These are phyloP conservation scores for Hypoxylon crocopeplum DNA, from an alignment of 495 filamentous ascomycete species.

Conservation along the genomic window DNA sequence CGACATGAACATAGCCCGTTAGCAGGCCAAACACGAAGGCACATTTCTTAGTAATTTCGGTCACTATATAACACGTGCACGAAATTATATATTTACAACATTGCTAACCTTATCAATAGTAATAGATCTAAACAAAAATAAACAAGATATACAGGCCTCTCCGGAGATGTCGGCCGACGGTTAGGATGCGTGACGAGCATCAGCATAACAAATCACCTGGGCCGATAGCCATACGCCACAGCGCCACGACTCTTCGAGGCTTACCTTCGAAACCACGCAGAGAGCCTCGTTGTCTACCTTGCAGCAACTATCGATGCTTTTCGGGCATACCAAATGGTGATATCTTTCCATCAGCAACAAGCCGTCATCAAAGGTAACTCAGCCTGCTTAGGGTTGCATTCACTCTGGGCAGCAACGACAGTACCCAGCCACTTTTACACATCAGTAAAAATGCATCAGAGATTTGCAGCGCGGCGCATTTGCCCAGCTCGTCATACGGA, in stretches of 20 bases:
- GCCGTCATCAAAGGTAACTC: neutral
- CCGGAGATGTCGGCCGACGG: too few species aligned
- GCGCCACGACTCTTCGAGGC: neutral
- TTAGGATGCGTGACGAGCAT: too few species aligned
- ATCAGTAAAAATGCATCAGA: neutral
- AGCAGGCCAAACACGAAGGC: too few species aligned
- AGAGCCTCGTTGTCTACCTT: neutral
- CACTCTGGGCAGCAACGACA: neutral
- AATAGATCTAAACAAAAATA: too few species aligned
- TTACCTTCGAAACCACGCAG: neutral
- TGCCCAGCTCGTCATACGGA: conserved; percentile 1
- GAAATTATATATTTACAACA: too few species aligned
- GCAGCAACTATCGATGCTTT: neutral
- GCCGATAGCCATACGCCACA: conserved; percentile 1
- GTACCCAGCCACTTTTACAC: too few species aligned
- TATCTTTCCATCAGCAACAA: neutral
- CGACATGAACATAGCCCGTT: too few species aligned
- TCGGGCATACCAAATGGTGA: neutral
- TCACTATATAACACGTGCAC: too few species aligned
- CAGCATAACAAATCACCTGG: neutral
- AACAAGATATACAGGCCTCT: too few species aligned
- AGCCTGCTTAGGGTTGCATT: neutral
- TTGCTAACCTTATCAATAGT: too few species aligned
- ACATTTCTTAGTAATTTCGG: too few species aligned
- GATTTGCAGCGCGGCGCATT: neutral